These are phyloP conservation scores for Penicillium coprophilum DNA, from an alignment of 495 filamentous ascomycete genomes.

Conservation along the genomic window DNA sequence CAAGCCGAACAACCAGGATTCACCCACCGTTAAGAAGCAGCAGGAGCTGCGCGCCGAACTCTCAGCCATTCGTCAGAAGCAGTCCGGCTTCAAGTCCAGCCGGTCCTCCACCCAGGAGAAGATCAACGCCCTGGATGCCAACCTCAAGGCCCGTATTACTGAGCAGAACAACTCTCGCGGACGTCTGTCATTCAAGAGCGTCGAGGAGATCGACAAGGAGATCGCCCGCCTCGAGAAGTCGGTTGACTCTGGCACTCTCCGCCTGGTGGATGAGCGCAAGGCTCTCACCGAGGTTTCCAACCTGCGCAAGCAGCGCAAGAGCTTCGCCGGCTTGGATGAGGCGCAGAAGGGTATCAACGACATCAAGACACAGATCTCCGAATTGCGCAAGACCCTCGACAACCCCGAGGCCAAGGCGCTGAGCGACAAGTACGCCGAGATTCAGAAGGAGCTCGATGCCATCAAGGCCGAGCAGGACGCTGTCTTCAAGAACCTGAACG, in stretches of 20 bases:
- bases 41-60: constrained; percentile 77
- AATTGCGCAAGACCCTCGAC: constrained; percentile 79
- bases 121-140: constrained; percentile 80
- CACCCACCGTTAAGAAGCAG: constrained; percentile 70
- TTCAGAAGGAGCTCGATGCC: constrained; percentile 79
- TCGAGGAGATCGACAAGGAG: constrained; percentile 81
- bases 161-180: constrained; percentile 81
- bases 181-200: constrained; percentile 76
- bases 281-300: constrained; percentile 76
- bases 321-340: constrained; percentile 78
- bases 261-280: constrained; percentile 95
- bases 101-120: constrained; percentile 75
- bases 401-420: constrained; percentile 90
- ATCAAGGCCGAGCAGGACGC: constrained; percentile 90
- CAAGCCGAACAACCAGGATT: constrained; percentile 72
- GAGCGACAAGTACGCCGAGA: constrained; percentile 75
- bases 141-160: constrained; percentile 73
- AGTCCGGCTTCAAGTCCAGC: constrained; percentile 77
- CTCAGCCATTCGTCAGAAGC: constrained; percentile 70
- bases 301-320: constrained; percentile 85
- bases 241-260: constrained; percentile 84
- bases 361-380: constrained; percentile 78
- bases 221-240: constrained; percentile 77
- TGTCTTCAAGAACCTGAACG: constrained; percentile 78
- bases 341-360: constrained; percentile 81